phyloP scores from a whole-genome alignment of 2,329 filamentous ascomycete species.

The Ophiocordyceps sinensis region DNA sequence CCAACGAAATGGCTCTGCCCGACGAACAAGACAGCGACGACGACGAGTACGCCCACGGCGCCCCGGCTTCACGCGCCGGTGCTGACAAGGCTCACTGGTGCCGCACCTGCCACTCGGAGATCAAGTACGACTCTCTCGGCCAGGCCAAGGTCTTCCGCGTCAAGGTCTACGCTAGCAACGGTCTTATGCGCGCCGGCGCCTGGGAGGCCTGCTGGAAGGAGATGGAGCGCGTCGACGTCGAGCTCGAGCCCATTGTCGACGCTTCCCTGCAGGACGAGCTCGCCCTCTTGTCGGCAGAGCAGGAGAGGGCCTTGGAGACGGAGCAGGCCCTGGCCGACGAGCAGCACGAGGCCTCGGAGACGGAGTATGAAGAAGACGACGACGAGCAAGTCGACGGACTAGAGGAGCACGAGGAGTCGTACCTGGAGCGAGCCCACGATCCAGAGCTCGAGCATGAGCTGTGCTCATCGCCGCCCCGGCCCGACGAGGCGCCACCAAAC shows the following conservation, averaged over 20 bases:
- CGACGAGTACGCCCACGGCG: conserved; percentile 23
- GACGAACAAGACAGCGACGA: conserved; percentile 33
- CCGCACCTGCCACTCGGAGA: conserved; percentile 38
- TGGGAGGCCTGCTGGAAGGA: conserved; percentile 93
- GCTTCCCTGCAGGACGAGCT: conserved; percentile 43
- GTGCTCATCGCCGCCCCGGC: neutral
- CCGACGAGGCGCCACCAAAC: neutral
- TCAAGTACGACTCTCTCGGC: conserved; percentile 38
- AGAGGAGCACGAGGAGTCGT: neutral
- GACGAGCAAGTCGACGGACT: no score
- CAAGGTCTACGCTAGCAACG: conserved; percentile 89
- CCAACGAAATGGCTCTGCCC: conserved; percentile 30
- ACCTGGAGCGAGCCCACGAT: conserved; percentile 3
- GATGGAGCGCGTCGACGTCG: conserved; percentile 97
- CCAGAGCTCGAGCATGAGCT: neutral
- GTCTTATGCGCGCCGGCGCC: conserved; percentile 78
- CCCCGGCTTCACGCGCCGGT: conserved; percentile 9
- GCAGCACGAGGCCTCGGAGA: conserved; percentile 9
- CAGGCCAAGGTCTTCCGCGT: conserved; percentile 52
- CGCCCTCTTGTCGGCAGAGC: conserved; percentile 34
- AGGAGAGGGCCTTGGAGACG: conserved; percentile 24
- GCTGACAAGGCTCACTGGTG: conserved; percentile 37
- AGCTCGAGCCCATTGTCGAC: conserved; percentile 64
- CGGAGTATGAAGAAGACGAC: conserved; percentile 6
- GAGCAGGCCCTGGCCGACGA: conserved; percentile 14